A percentile compares a stretch with the other conserved stretches of the same genome.
Conservation (phyloP, 1,284 basidiomycete genomes). For the Macrocystidia cucumis region DNA sequence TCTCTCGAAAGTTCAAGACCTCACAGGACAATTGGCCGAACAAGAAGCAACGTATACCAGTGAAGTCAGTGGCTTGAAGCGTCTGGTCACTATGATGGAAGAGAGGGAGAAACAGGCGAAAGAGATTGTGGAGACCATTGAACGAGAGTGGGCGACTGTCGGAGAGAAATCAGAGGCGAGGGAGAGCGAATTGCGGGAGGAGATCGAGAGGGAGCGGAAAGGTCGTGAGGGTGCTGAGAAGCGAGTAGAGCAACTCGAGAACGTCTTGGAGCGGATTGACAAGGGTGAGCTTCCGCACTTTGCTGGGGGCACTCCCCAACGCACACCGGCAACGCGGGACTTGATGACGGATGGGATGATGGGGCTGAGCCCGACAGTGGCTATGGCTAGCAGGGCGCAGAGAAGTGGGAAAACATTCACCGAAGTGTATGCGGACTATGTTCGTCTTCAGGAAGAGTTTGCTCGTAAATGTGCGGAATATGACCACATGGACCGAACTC, state of each 20-base stretch:
- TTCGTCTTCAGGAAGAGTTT: constrained; percentile 79
- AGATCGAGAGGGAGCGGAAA: constrained; percentile 55
- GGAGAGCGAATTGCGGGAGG: constrained; percentile 56
- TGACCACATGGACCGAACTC: constrained; percentile 71
- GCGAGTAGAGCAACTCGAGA: constrained; percentile 52
- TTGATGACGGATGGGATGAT: constrained; percentile 43
- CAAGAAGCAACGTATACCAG: constrained; percentile 72
- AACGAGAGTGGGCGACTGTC: constrained; percentile 69
- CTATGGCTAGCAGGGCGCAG: constrained; percentile 74
- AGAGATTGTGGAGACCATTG: constrained; percentile 69
- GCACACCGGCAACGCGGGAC: constrained; percentile 32
- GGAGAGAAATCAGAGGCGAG: constrained; percentile 61
- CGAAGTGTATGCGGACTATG: constrained; percentile 85
- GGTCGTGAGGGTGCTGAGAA: constrained; percentile 58
- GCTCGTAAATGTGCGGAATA: constrained; percentile 74
- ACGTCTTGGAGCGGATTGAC: constrained; percentile 56
- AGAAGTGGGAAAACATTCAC: constrained; percentile 82
- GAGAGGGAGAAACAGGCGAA: constrained; percentile 76
- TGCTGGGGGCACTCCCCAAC: constrained; percentile 33
- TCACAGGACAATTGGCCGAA: constrained; percentile 68
- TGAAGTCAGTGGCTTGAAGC: constrained; percentile 64
- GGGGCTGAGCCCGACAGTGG: constrained; percentile 76
- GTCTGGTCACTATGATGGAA: constrained; percentile 76
- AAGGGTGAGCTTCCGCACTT: constrained; percentile 61
- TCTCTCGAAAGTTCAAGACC: constrained; percentile 61